Evolutionary conservation across 768 basidiomycete species (phyloP).

Genomic region (Crucibulum laeve): DNA sequence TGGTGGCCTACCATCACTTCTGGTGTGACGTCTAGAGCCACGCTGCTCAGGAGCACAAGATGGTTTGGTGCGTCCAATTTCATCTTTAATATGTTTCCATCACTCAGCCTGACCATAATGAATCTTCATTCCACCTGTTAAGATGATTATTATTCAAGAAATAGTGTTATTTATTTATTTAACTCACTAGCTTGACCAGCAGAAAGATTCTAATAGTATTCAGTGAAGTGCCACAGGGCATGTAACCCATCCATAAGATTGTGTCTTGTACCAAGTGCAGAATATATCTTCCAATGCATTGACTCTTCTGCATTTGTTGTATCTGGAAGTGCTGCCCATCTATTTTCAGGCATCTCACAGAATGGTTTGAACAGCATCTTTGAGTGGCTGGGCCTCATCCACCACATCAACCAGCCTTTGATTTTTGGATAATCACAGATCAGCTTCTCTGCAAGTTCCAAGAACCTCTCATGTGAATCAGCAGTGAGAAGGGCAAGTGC

Average conservation of each 20-base stretch:
- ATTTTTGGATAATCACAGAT: slow-evolving; percentile 19
- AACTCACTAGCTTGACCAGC: too few relatives aligned
- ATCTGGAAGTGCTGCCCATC: slow-evolving; percentile 16
- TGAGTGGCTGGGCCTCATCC: slow-evolving; percentile 17
- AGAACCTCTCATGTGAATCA: slow-evolving; percentile 6
- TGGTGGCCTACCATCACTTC: too few relatives aligned
- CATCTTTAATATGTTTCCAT: too few relatives aligned
- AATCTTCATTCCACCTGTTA: too few relatives aligned
- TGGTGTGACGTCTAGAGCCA: too few relatives aligned
- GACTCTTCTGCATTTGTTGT: slow-evolving; percentile 25
- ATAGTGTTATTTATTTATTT: too few relatives aligned
- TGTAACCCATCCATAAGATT: slow-evolving; percentile 10
- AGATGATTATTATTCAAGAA: too few relatives aligned
- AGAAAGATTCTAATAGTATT: too few relatives aligned
- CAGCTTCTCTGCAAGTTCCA: slow-evolving; percentile 5
- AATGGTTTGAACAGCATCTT: slow-evolving; percentile 16
- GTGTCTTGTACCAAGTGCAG: slow-evolving; percentile 13
- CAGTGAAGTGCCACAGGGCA: too few relatives aligned
- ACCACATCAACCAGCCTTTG: slow-evolving; percentile 24
- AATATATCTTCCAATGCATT: slow-evolving; percentile 23
- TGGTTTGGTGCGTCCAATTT: too few relatives aligned
- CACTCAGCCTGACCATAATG: too few relatives aligned
- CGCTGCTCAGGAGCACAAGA: too few relatives aligned
- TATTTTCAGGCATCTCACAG: background rate
- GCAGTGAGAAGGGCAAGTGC: slow-evolving; percentile 10